Evolutionary conservation across 768 basidiomycete species (phyloP), one percentile per base, ranked within the genome.

Genomic region (Phanerochaete sordida): DNA sequence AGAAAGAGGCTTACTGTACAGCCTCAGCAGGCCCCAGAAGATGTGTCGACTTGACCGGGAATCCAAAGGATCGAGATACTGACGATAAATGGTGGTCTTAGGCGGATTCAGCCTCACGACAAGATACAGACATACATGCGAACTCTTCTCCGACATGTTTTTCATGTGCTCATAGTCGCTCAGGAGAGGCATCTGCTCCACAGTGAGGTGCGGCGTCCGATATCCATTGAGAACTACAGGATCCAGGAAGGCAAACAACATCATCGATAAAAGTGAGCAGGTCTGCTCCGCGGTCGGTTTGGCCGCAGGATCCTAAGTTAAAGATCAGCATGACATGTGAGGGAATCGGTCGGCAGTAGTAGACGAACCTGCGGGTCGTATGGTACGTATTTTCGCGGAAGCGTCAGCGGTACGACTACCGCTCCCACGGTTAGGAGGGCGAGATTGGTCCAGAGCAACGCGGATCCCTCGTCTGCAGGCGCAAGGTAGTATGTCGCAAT

Each of bases 341-440:
- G n/a, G 7, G 19, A 43, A 39, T 13, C 21, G 19, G 12, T n/a
- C n/a, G n/a, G n/a, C n/a, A 33, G 50, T 12, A 8, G 16, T 12
- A 7, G 43, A 23, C 59, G 16, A 23, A 81, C 83, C 68, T 77
- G 74, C 1, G 83, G 79, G 64, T 89, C 80, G 26, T 82, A 74
- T 3, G 87, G 86, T 1, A 79, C 69, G 68, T 89, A 88, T 49
- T 75, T 75, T 15, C 84, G 74, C 4, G 88, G 87, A 44, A 79
- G 74, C 49, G 82, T 59, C 15, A 87, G 69, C 27, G 88, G 88
- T 30, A 88, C 71, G 11, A 81, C 57, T 2, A 82, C 70, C 7
- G 76, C 78, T 9, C 75, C 80, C 4, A 81, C 28, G 8, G 75
- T 63, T 16, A 88, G 74, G 11, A 84, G 50, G n/a, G 61, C 66